These are phyloP conservation scores for Xylogone sp. DNA, from an alignment of 2,329 filamentous ascomycete species.

Conservation along the genomic window DNA sequence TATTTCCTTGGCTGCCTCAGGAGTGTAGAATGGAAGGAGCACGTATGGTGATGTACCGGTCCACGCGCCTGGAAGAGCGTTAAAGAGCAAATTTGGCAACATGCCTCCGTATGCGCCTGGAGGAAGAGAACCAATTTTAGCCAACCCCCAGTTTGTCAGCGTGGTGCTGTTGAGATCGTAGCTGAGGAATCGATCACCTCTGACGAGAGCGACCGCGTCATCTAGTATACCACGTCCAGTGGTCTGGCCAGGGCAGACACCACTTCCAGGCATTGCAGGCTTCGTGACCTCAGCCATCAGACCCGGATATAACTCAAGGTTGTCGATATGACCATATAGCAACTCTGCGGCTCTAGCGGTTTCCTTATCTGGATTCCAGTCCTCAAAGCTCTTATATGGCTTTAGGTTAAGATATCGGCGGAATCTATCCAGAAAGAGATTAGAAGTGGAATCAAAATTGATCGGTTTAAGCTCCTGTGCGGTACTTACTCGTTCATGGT, in stretches of 20 bases:
- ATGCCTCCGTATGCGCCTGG: slow-evolving; percentile 43
- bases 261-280: slow-evolving; percentile 42
- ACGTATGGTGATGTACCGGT: slow-evolving; percentile 45
- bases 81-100: slow-evolving; percentile 39
- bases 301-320: slow-evolving; percentile 55
- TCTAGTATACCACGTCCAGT: slow-evolving; percentile 42
- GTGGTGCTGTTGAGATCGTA: slow-evolving; percentile 45
- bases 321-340: slow-evolving; percentile 48
- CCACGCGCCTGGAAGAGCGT: slow-evolving; percentile 41
- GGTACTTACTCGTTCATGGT: slow-evolving; percentile 44
- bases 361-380: slow-evolving; percentile 46
- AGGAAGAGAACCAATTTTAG: slow-evolving; percentile 32
- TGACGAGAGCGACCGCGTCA: slow-evolving; percentile 43
- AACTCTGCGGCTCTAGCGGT: slow-evolving; percentile 38
- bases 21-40: slow-evolving; percentile 47
- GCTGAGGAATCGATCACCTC: slow-evolving; percentile 42
- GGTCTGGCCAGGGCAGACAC: slow-evolving; percentile 40
- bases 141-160: slow-evolving; percentile 42
- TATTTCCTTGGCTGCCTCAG: slow-evolving; percentile 41
- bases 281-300: slow-evolving; percentile 54
- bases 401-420: slow-evolving; percentile 48
- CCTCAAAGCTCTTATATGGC: slow-evolving; percentile 44
- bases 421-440: slow-evolving; percentile 32
- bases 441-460: background rate
- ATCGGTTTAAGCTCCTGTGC: background rate